Conservation (phyloP, 306 rosid genomes). For the apple (Malus domestica) region ASM211411v1 NC_041796.1:4177001-4177500, state of each 20-base stretch:
- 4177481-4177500: too few relatives aligned
- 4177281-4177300: too few relatives aligned
- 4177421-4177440: not conserved
- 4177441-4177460: not conserved
- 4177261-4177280: constrained; percentile 4
- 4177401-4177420: too few relatives aligned
- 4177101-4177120: constrained; percentile 32
- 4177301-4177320: too few relatives aligned
- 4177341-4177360: too few relatives aligned
- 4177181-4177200: constrained; percentile 22
- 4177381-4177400: too few relatives aligned
- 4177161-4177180: not conserved
- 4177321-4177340: too few relatives aligned
- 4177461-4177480: too few relatives aligned
- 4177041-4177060: constrained; percentile 23
- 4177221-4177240: constrained; percentile 52
- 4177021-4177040: not conserved
- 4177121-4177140: constrained; percentile 26
- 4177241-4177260: constrained; percentile 43
- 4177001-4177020: constrained; percentile 37
- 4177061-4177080: constrained; percentile 20
- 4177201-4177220: constrained; percentile 59
- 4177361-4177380: too few relatives aligned
- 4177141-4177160: constrained; percentile 32
- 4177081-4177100: not conserved